Evolutionary conservation across 1,139 yeast species (phyloP).

Genomic region (Debaryomycetaceae sp.): DNA sequence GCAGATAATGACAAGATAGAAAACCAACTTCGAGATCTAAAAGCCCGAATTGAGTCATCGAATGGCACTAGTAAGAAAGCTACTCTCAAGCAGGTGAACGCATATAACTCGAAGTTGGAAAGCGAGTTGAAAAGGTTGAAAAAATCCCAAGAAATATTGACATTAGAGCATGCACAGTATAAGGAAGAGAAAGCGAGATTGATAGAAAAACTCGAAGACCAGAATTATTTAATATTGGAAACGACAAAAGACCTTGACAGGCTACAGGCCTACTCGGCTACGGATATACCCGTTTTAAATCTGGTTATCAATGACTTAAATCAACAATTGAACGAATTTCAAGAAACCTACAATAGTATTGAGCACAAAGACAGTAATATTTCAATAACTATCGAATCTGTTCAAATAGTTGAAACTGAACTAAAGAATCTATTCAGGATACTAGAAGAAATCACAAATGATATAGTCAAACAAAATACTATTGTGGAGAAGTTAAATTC

Average conservation of each 20-base stretch:
- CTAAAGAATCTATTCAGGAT: slow-evolving; percentile 47
- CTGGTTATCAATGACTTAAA: slow-evolving; percentile 56
- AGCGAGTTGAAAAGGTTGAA: slow-evolving; percentile 61
- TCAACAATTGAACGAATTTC: slow-evolving; percentile 42
- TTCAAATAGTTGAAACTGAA: slow-evolving; percentile 55
- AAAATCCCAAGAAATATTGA: slow-evolving; percentile 58
- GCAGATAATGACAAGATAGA: slow-evolving; percentile 39
- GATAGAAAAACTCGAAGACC: slow-evolving; percentile 54
- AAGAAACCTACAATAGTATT: slow-evolving; percentile 34
- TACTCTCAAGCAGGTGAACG: slow-evolving; percentile 46
- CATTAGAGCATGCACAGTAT: slow-evolving; percentile 65
- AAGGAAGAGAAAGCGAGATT: slow-evolving; percentile 59
- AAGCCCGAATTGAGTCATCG: slow-evolving; percentile 19
- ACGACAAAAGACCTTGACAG: slow-evolving; percentile 57
- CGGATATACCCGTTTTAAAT: slow-evolving; percentile 57
- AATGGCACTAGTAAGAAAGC: slow-evolving; percentile 21
- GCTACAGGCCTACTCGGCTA: slow-evolving; percentile 56
- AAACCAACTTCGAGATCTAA: slow-evolving; percentile 42
- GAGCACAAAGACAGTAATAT: slow-evolving; percentile 52
- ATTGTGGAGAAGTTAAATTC: slow-evolving; percentile 36
- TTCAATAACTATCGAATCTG: slow-evolving; percentile 55
- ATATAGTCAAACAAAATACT: slow-evolving; percentile 45
- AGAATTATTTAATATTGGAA: slow-evolving; percentile 51
- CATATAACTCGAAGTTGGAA: slow-evolving; percentile 59
- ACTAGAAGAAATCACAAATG: slow-evolving; percentile 57